phyloP scores from a whole-genome alignment of 495 filamentous ascomycete genomes.

The Penicillium longicatenatum region DNA sequence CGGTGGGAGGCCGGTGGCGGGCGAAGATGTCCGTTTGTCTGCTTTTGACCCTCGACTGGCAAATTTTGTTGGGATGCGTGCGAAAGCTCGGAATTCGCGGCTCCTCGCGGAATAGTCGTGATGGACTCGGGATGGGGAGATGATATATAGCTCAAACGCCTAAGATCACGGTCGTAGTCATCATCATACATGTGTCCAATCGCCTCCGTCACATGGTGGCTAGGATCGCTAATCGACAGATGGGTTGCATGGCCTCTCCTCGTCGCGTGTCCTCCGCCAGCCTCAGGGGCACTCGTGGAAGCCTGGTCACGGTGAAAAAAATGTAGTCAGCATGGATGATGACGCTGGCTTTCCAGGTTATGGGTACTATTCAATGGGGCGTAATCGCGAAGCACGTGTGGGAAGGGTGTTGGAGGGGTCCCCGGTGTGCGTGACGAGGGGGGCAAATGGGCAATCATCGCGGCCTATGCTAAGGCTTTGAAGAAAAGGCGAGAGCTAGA shows the following conservation, averaged over 20 bases:
- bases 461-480: not conserved
- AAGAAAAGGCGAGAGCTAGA: not conserved
- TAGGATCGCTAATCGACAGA: slow-evolving; percentile 75
- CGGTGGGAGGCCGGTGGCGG: slow-evolving; percentile 38
- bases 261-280: slow-evolving; percentile 54
- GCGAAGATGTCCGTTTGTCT: slow-evolving; percentile 46
- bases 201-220: slow-evolving; percentile 96
- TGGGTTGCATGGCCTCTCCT: slow-evolving; percentile 65
- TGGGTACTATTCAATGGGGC: not conserved
- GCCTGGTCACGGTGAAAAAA: slow-evolving; percentile 36
- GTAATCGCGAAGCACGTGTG: not conserved
- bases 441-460: slow-evolving; percentile 1
- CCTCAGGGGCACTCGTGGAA: slow-evolving; percentile 55
- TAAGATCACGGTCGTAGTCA: slow-evolving; percentile 65
- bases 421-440: slow-evolving; percentile 2
- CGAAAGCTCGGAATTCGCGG: slow-evolving; percentile 49
- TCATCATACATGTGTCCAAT: slow-evolving; percentile 96
- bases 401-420: slow-evolving; percentile 4
- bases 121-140: slow-evolving; percentile 53
- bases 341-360: slow-evolving; percentile 1
- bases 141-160: slow-evolving; percentile 65
- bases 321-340: slow-evolving; percentile 11
- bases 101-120: slow-evolving; percentile 45
- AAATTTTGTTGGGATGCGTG: slow-evolving; percentile 33
- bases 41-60: slow-evolving; percentile 30